Base-by-base conservation (phyloP, 495 filamentous ascomycete genomes). In the Xylaria sp. region DNA sequence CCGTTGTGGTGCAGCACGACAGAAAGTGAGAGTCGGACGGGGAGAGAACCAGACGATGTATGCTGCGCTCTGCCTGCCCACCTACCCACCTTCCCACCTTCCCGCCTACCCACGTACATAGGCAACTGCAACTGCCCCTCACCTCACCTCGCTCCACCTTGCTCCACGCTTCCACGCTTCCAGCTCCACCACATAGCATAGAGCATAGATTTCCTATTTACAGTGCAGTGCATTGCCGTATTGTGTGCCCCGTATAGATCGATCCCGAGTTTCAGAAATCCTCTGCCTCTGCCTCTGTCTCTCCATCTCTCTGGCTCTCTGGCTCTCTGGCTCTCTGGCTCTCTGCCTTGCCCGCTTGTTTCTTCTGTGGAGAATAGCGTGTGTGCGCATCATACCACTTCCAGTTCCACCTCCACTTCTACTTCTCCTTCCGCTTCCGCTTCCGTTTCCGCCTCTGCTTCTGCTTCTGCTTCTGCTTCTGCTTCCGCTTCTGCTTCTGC, bases 181-280 rank as follows among this genome's bases (percentile, higher is more conserved):
- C n/a, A n/a, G n/a, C n/a, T n/a, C n/a, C n/a, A n/a, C n/a, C n/a
- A n/a, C n/a, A n/a, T n/a, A n/a, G n/a, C n/a, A n/a, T n/a, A n/a
- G n/a, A n/a, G n/a, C n/a, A n/a, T n/a, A n/a, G n/a, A 37, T 37
- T 41, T n/a, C 64, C 21, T 12, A 24, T 26, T 6, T 17, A 1
- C 29, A 29, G 29, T 61, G 19, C 29, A 29, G 29, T 61, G 19
- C 29, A 61, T 61, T 46, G 41, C 41, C 55, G 53, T 48, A 26
- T 50, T 29, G 4, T 26, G 17, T 48, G 4, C 17, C 67, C 29
- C 43, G 0, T 67, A 48, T 43, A 69, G 67, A 59, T 8, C 41
- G 8, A 57, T n/a, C 35, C 26, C 48, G 46, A 12, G 48, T 43
- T 58, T 61, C 67, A 50, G 43, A 53, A 29, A 19, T 55, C 31